Percentiles rank a stretch among this genome's conserved stretches.
phyloP scores from a whole-genome alignment of 176 grass and related monocot species.

The Thalia dealbata region DNA sequence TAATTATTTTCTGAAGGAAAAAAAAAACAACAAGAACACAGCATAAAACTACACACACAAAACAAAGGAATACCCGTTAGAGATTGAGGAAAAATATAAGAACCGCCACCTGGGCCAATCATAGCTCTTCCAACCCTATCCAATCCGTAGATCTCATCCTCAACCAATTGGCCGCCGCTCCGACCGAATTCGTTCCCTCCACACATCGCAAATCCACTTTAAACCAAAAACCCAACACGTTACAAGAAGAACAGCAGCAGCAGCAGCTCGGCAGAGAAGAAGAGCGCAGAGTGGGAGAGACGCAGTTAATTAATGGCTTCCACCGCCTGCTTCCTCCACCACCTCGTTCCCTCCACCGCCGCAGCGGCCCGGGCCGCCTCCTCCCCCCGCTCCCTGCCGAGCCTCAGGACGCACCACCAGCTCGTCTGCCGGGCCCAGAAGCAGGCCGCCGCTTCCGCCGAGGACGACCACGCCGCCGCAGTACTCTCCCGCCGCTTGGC shows the following conservation, averaged over 20 bases:
- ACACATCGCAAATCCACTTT: slow-evolving; percentile 26
- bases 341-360: slow-evolving; percentile 34
- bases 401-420: slow-evolving; percentile 23
- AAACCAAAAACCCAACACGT: slow-evolving; percentile 12
- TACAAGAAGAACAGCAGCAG: slow-evolving; percentile 12
- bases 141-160: slow-evolving; percentile 40
- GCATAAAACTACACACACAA: neutral
- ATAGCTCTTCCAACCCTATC: slow-evolving; percentile 42
- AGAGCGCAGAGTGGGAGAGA: neutral
- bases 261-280: neutral
- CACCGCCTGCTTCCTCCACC: slow-evolving; percentile 76
- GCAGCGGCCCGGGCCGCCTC: slow-evolving; percentile 27
- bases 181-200: slow-evolving; percentile 6
- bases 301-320: slow-evolving; percentile 48
- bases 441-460: slow-evolving; percentile 10
- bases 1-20: no score
- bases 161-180: slow-evolving; percentile 30
- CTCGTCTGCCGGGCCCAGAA: slow-evolving; percentile 68
- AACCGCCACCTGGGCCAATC: slow-evolving; percentile 75
- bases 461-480: slow-evolving; percentile 11
- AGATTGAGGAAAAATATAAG: neutral
- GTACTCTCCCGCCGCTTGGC: slow-evolving; percentile 54
- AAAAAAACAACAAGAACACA: no score
- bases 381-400: slow-evolving; percentile 15
- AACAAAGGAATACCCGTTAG: neutral